These are phyloP conservation scores for Penicillium silybi DNA, from an alignment of 495 filamentous ascomycete species.

Conservation along the genomic window DNA sequence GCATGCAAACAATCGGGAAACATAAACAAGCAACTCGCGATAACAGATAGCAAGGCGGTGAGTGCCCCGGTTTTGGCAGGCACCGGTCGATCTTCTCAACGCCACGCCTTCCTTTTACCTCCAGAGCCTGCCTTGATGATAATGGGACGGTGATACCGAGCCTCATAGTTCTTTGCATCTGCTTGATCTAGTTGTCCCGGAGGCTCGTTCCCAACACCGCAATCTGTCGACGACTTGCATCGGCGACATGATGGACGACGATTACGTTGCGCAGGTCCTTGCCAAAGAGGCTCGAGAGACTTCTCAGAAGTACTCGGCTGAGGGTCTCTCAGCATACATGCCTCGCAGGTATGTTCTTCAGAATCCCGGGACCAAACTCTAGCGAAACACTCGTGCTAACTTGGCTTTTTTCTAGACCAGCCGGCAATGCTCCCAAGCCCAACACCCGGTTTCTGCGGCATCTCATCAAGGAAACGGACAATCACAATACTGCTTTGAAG, in stretches of 20 bases:
- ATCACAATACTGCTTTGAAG: slow-evolving; percentile 80
- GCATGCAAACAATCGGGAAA: slow-evolving; percentile 1
- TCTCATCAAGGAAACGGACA: slow-evolving; percentile 83
- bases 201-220: not conserved
- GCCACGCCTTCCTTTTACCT: not conserved
- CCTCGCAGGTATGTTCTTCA: slow-evolving; percentile 57
- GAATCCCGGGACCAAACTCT: not conserved
- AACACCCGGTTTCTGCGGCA: slow-evolving; percentile 88
- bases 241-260: slow-evolving; percentile 54
- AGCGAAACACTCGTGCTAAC: not conserved
- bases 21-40: not conserved
- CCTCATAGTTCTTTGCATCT: not conserved
- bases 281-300: slow-evolving; percentile 67
- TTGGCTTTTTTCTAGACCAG: slow-evolving; percentile 34
- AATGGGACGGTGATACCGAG: not conserved
- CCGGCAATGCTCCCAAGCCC: slow-evolving; percentile 72
- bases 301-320: slow-evolving; percentile 66
- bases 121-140: not conserved
- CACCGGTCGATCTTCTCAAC: not conserved
- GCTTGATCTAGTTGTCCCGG: not conserved
- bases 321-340: slow-evolving; percentile 68
- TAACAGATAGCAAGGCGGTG: slow-evolving; percentile 17
- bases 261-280: slow-evolving; percentile 70
- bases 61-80: slow-evolving; percentile 9
- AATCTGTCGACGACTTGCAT: slow-evolving; percentile 16